Evolutionary conservation across 768 basidiomycete genomes (phyloP).

Genomic region (Boletus coccyginus): DNA sequence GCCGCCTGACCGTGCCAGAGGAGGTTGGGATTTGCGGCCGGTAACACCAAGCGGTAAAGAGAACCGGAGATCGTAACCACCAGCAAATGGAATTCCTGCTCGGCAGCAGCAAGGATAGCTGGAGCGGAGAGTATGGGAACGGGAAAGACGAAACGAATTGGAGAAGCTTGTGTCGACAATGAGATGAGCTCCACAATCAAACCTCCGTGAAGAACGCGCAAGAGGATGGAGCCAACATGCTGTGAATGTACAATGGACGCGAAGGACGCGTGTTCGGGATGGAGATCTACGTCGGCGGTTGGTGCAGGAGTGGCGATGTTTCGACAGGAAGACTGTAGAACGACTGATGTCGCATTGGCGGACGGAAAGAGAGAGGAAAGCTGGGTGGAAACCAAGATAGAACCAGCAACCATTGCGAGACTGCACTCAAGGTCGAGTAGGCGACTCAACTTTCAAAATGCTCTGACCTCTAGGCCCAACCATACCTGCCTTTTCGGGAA

Average conservation of each 20-base stretch:
- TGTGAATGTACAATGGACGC: conserved; percentile 56
- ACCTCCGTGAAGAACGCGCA: conserved; percentile 73
- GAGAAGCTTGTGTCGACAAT: conserved; percentile 59
- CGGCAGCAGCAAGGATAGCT: conserved; percentile 50
- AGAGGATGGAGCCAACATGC: conserved; percentile 61
- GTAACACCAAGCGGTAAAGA: conserved; percentile 69
- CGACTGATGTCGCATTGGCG: conserved; percentile 46
- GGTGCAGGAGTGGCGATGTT: conserved; percentile 47
- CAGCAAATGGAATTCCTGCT: conserved; percentile 62
- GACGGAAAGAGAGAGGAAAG: conserved; percentile 62
- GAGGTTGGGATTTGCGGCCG: conserved; percentile 47
- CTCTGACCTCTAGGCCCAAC: conserved; percentile 2
- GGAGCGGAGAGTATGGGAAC: conserved; percentile 64
- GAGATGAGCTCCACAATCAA: conserved; percentile 75
- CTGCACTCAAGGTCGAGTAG: not conserved
- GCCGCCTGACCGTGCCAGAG: conserved; percentile 58
- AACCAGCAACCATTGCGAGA: conserved; percentile 24
- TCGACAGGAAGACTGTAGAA: conserved; percentile 58
- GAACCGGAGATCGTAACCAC: conserved; percentile 66
- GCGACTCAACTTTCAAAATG: not conserved
- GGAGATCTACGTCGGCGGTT: conserved; percentile 40
- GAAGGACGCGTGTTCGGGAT: conserved; percentile 71
- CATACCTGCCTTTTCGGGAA: conserved; percentile 25
- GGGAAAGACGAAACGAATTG: conserved; percentile 79
- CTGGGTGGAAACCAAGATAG: conserved; percentile 53